These are phyloP conservation scores for Populus simonii DNA, from an alignment of 345 rosid species.

Conservation along the genomic window DNA sequence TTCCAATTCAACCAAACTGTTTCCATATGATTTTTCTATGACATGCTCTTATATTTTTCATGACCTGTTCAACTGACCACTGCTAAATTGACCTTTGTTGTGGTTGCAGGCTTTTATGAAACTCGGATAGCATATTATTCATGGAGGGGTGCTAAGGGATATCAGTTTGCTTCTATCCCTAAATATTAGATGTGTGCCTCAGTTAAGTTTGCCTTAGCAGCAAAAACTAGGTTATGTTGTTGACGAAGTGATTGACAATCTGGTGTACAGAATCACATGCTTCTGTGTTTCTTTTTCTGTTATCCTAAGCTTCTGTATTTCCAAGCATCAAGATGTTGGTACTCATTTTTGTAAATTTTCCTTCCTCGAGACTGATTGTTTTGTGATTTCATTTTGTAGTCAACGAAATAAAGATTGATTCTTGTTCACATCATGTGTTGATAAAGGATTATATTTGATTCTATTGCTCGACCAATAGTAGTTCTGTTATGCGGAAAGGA, in stretches of 20 bases:
- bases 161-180: constrained; percentile 78
- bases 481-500: not conserved
- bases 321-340: not conserved
- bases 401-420: not conserved
- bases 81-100: not conserved
- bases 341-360: not conserved
- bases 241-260: not conserved
- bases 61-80: not conserved
- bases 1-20: too few relatives aligned
- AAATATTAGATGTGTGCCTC: constrained; percentile 37
- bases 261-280: not conserved
- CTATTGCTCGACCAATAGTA: not conserved
- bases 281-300: not conserved
- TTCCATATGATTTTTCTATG: not conserved
- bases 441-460: not conserved
- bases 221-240: not conserved
- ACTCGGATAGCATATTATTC: constrained; percentile 85
- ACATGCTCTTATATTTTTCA: not conserved
- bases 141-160: constrained; percentile 84
- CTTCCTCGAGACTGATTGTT: not conserved
- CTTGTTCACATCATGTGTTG: not conserved
- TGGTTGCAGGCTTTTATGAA: constrained; percentile 74
- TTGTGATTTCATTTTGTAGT: too few relatives aligned
- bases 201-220: not conserved
- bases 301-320: not conserved